phyloP scores from a whole-genome alignment of 2,329 filamentous ascomycete genomes.

The Alternaria burnsii region DNA sequence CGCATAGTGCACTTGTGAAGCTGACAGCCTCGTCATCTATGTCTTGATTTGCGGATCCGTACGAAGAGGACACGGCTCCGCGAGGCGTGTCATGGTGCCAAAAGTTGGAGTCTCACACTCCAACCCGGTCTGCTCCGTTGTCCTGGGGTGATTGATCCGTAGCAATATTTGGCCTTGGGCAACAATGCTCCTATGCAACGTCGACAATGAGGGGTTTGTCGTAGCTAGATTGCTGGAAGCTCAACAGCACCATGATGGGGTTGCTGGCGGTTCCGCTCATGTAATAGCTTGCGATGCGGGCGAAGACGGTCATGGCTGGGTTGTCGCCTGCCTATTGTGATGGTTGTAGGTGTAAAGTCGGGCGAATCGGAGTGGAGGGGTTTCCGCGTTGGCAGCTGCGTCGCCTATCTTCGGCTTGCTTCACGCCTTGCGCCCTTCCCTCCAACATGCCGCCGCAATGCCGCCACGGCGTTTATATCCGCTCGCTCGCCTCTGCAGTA shows the following conservation, averaged over 20 bases:
- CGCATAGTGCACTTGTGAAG: no score
- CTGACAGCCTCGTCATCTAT: no score
- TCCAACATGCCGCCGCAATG: constrained; percentile 29
- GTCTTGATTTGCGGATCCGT: neutral
- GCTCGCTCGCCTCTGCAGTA: constrained; percentile 38
- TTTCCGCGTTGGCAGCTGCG: constrained; percentile 6
- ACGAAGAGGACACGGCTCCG: neutral
- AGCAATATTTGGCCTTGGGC: neutral
- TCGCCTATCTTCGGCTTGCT: constrained; percentile 24
- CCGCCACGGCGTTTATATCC: constrained; percentile 30
- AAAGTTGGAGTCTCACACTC: neutral
- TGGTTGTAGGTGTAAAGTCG: neutral
- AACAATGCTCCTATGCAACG: neutral
- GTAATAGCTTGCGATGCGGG: neutral
- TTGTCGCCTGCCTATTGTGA: constrained; percentile 5
- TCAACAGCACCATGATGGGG: neutral
- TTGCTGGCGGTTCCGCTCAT: neutral
- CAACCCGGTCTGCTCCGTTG: neutral
- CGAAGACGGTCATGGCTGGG: neutral
- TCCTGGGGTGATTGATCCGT: neutral
- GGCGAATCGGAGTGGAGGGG: constrained; percentile 15
- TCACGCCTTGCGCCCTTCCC: constrained; percentile 17
- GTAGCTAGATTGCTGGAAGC: neutral
- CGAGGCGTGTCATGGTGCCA: neutral
- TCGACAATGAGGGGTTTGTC: neutral